These are phyloP conservation scores for Diaporthe longicolla DNA, from an alignment of 2,329 filamentous ascomycete species.

Conservation along the genomic window DNA sequence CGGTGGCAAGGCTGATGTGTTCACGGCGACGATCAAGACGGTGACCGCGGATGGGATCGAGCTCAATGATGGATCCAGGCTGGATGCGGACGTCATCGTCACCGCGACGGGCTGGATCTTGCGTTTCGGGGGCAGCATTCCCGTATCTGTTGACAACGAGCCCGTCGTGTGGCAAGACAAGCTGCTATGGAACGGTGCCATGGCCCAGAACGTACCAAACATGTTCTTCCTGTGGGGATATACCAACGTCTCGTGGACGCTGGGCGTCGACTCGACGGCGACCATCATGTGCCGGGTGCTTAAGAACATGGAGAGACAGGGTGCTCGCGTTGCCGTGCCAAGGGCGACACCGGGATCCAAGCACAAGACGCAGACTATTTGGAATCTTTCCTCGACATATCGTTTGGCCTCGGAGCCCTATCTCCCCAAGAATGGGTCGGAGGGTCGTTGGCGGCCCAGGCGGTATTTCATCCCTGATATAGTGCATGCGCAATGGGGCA, in stretches of 20 bases:
- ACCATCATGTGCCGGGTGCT: conserved; percentile 65
- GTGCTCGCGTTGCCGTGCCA: conserved; percentile 37
- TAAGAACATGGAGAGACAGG: conserved; percentile 62
- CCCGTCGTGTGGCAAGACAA: conserved; percentile 36
- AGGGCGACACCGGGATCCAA: neutral
- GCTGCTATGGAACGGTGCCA: conserved; percentile 67
- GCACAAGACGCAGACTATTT: conserved; percentile 4
- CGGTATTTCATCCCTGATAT: neutral
- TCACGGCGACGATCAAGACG: conserved; percentile 61
- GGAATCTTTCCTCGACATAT: conserved; percentile 33
- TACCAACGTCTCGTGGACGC: conserved; percentile 72
- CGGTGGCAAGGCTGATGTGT: conserved; percentile 55
- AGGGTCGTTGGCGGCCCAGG: conserved; percentile 33
- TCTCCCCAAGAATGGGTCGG: conserved; percentile 31
- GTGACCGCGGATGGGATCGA: conserved; percentile 60
- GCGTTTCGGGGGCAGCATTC: conserved; percentile 66
- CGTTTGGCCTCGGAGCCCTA: neutral
- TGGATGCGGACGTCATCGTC: conserved; percentile 73
- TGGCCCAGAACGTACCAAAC: conserved; percentile 76
- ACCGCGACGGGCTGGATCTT: conserved; percentile 75
- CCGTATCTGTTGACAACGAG: conserved; percentile 65
- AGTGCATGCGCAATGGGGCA: conserved; percentile 30
- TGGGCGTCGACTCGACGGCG: conserved; percentile 69
- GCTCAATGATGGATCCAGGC: conserved; percentile 57
- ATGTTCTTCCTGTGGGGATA: conserved; percentile 72